Percentiles rank a stretch among this genome's conserved stretches.
Evolutionary conservation across 805 yeast genomes (phyloP).

Genomic region (Teunomyces stri): DNA sequence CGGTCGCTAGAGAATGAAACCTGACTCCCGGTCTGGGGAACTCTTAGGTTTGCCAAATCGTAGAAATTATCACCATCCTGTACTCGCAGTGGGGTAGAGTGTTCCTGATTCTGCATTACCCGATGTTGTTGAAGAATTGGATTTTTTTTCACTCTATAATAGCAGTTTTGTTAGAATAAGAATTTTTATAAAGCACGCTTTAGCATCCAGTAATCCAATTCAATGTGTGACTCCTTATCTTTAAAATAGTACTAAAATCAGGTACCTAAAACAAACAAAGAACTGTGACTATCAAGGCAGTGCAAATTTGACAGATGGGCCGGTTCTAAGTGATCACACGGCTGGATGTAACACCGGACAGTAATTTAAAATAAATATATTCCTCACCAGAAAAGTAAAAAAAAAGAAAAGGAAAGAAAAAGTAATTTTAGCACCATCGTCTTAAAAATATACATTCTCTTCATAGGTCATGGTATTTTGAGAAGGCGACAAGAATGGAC

Average conservation of each 20-base stretch:
- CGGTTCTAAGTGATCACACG: not conserved
- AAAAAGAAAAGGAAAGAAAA: not conserved
- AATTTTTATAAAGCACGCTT: not conserved
- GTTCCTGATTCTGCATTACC: slow-evolving; percentile 4
- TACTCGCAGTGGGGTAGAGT: not conserved
- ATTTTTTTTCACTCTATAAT: not conserved
- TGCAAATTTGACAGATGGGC: not conserved
- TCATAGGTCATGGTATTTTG: too few species aligned
- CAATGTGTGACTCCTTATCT: not conserved
- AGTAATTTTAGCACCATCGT: too few species aligned
- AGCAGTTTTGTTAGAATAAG: not conserved
- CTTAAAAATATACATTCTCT: too few species aligned
- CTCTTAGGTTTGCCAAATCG: not conserved
- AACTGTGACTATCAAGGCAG: not conserved
- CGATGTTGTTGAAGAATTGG: not conserved
- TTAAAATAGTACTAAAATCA: not conserved
- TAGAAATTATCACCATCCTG: not conserved
- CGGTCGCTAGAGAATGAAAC: not conserved
- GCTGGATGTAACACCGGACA: not conserved
- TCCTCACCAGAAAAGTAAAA: not conserved
- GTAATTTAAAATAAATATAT: not conserved
- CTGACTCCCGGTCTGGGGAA: not conserved
- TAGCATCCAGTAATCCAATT: not conserved
- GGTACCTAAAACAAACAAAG: not conserved
- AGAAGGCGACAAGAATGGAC: too few species aligned